Base-by-base conservation (phyloP, 2,329 filamentous ascomycete species). In the Raffaelea ambrosiae region DNA sequence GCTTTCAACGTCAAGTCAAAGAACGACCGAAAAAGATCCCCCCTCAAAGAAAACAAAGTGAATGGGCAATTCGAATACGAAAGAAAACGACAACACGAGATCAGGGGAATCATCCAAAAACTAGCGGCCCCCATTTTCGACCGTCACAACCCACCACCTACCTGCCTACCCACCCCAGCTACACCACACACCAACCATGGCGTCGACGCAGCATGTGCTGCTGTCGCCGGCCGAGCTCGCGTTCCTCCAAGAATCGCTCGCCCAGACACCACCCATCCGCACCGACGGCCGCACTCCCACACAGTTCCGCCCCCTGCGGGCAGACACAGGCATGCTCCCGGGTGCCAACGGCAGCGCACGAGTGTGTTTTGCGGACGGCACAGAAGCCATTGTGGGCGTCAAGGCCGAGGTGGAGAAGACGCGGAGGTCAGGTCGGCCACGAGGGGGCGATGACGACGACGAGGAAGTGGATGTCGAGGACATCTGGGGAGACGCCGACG, bases 151-250 rank as follows among this genome's bases (percentile, higher is more conserved):
- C n/a, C n/a, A n/a, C n/a, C n/a, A n/a, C n/a, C n/a, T n/a, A n/a
- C n/a, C n/a, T n/a, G n/a, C n/a, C n/a, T n/a, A n/a, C n/a, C n/a
- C 21, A 20, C 40, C 5, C 42, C 21, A n/a, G n/a, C n/a, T n/a
- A n/a, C n/a, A n/a, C n/a, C n/a, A n/a, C n/a, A n/a, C n/a, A 55
- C 4, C 54, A 50, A 58, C 54, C 54, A 85, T 88, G 79, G 73
- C 84, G 38, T 77, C 80, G 56, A 73, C 67, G 59, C 79, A 81
- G 59, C 79, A 81, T 67, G 79, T 81, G 60, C 83, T 88, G 58
- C 84, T 97, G 66, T 96, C 90, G 47, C 91, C 93, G 43, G 89
- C 93, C 60, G 93, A 98, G 71, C 86, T 98, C 60, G 89, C 90
- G 58, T 98, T 96, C 71, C 81, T 97, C 45, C 88, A 95, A 74